phyloP scores from a whole-genome alignment of 805 yeast genomes.

The Myxozyma neotropica region DNA sequence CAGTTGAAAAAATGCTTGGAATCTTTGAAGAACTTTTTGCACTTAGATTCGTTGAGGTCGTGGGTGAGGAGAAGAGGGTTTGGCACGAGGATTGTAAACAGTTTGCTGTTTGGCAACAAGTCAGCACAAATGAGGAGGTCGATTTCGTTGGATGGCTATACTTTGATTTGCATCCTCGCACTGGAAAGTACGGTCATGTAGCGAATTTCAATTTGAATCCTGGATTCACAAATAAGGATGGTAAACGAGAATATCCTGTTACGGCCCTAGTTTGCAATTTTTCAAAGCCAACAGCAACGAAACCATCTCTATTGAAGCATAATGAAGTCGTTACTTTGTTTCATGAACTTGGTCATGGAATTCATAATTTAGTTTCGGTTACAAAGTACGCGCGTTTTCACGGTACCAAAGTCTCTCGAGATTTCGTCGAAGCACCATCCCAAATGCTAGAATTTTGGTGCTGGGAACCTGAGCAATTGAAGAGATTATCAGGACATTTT shows the following conservation, averaged over 20 bases:
- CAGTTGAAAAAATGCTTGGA: conserved; percentile 67
- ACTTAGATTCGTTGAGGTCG: conserved; percentile 62
- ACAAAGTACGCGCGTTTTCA: conserved; percentile 68
- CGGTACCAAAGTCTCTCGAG: conserved; percentile 79
- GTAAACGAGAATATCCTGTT: conserved; percentile 59
- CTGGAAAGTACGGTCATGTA: conserved; percentile 86
- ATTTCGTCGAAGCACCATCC: conserved; percentile 89
- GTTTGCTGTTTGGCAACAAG: conserved; percentile 69
- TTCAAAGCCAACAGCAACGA: conserved; percentile 67
- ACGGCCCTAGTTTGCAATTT: conserved; percentile 84
- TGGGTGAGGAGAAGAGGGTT: conserved; percentile 47
- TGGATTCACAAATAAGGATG: conserved; percentile 56
- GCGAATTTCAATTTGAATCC: conserved; percentile 74
- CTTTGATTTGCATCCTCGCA: conserved; percentile 82
- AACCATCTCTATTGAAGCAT: conserved; percentile 77
- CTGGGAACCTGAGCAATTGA: conserved; percentile 68
- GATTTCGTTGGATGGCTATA: conserved; percentile 73
- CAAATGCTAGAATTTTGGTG: conserved; percentile 89
- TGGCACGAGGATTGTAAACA: conserved; percentile 84
- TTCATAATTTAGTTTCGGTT: conserved; percentile 72
- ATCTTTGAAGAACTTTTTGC: conserved; percentile 72
- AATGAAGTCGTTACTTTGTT: conserved; percentile 79
- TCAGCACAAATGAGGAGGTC: conserved; percentile 50
- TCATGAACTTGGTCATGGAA: conserved; percentile 90
- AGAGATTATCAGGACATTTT: conserved; percentile 66